Evolutionary conservation across 1,284 basidiomycete genomes (phyloP).

Genomic region (Ceraceosorus guamensis): DNA sequence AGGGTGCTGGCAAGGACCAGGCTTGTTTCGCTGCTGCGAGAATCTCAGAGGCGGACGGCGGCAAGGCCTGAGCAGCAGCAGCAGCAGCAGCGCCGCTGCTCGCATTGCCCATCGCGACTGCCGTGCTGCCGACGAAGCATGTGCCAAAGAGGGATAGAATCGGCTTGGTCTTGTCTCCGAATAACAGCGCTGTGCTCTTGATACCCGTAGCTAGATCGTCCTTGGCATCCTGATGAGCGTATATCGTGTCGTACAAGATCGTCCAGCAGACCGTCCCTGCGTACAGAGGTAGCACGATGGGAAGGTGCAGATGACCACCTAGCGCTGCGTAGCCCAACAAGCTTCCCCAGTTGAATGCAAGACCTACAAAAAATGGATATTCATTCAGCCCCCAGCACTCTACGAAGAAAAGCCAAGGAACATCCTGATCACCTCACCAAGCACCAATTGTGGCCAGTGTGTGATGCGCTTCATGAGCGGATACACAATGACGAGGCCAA

Average conservation of each 20-base stretch:
- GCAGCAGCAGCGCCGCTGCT: neutral
- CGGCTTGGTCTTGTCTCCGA: slow-evolving; percentile 63
- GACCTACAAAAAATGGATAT: slow-evolving; percentile 54
- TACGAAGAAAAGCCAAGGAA: neutral
- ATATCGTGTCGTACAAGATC: slow-evolving; percentile 93
- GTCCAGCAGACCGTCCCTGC: slow-evolving; percentile 86
- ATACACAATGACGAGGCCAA: slow-evolving; percentile 80
- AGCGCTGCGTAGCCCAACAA: slow-evolving; percentile 94
- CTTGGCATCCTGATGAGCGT: slow-evolving; percentile 93
- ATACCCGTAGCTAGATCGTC: slow-evolving; percentile 87
- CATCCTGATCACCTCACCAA: slow-evolving; percentile 51
- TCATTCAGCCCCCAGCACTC: neutral
- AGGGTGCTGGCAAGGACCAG: neutral
- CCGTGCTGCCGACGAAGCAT: slow-evolving; percentile 52
- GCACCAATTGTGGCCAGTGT: slow-evolving; percentile 80
- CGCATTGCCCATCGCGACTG: neutral
- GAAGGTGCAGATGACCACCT: slow-evolving; percentile 58
- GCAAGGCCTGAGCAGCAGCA: neutral
- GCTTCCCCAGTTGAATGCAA: slow-evolving; percentile 96
- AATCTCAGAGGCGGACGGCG: neutral
- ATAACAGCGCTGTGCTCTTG: slow-evolving; percentile 86
- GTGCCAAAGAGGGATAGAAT: slow-evolving; percentile 70
- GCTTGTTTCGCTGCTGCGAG: neutral
- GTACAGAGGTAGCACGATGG: slow-evolving; percentile 68
- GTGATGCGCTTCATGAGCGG: slow-evolving; percentile 97